Conservation (phyloP, 1,284 basidiomycete genomes). For the Fomitopsis schrenkii region DNA sequence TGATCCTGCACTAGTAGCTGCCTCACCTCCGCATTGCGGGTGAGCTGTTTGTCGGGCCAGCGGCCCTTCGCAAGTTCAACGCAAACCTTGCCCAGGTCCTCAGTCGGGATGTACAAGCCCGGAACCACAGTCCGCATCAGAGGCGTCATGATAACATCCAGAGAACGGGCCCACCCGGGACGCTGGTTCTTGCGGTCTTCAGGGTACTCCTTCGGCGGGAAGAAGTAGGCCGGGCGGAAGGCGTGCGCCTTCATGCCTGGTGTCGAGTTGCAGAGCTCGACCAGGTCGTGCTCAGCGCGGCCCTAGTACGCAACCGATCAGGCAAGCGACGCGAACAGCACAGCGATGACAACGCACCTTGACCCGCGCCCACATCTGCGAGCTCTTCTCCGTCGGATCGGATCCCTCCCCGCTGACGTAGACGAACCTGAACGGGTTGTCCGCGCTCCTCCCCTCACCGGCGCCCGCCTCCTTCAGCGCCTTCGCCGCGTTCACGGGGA, state of each 20-base stretch:
- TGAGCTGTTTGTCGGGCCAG: constrained; percentile 22
- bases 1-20: constrained; percentile 17
- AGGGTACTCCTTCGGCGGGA: constrained; percentile 26
- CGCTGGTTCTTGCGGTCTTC: constrained; percentile 28
- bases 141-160: constrained; percentile 15
- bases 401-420: constrained; percentile 30
- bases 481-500: constrained; percentile 27
- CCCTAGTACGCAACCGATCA: constrained; percentile 16
- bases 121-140: constrained; percentile 13
- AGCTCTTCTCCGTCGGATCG: constrained; percentile 27
- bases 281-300: constrained; percentile 26
- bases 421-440: constrained; percentile 31
- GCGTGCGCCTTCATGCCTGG: constrained; percentile 21
- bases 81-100: constrained; percentile 23
- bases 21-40: constrained; percentile 22
- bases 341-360: constrained; percentile 22
- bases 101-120: constrained; percentile 15
- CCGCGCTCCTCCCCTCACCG: constrained; percentile 16
- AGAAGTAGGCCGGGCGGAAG: constrained; percentile 30
- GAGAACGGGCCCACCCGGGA: constrained; percentile 3
- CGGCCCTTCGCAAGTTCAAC: constrained; percentile 28
- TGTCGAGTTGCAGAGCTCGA: constrained; percentile 14
- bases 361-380: constrained; percentile 29
- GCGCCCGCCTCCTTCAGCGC: constrained; percentile 29
- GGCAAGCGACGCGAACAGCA: background rate